phyloP scores from a whole-genome alignment of 768 basidiomycete species.

The Hirschioporus abietinus region DNA sequence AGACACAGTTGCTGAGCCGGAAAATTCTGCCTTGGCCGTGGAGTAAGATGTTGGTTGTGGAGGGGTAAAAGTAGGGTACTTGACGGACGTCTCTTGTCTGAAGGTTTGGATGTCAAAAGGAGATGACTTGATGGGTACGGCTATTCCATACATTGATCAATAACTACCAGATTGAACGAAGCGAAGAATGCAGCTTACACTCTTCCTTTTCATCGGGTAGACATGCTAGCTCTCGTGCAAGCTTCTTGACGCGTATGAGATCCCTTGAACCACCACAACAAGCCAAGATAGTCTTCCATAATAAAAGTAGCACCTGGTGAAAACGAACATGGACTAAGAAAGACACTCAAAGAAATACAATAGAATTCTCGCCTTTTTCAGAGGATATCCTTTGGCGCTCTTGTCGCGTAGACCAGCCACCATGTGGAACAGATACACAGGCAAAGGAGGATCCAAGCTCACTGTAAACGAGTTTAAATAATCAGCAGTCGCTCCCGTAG shows the following conservation, averaged over 20 bases:
- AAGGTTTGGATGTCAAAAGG: constrained; percentile 89
- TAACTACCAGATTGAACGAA: neutral
- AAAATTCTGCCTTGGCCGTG: constrained; percentile 26
- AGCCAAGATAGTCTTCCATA: constrained; percentile 91
- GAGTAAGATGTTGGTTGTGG: constrained; percentile 33
- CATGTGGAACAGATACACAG: constrained; percentile 86
- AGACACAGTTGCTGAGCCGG: constrained; percentile 23
- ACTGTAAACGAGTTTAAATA: constrained; percentile 41
- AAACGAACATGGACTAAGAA: constrained; percentile 13
- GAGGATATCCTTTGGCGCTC: constrained; percentile 91
- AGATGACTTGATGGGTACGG: constrained; percentile 76
- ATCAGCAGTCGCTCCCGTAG: constrained; percentile 2
- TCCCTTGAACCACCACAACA: constrained; percentile 94
- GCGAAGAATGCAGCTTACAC: constrained; percentile 25
- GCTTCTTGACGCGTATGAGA: constrained; percentile 71
- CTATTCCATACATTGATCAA: constrained; percentile 24
- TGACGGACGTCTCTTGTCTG: constrained; percentile 84
- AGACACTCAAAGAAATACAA: constrained; percentile 8
- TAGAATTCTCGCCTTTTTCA: constrained; percentile 77
- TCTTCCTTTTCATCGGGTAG: constrained; percentile 52
- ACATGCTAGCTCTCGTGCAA: constrained; percentile 81
- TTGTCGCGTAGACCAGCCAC: constrained; percentile 90
- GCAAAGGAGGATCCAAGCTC: constrained; percentile 91
- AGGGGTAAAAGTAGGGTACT: constrained; percentile 91
- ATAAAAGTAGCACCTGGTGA: constrained; percentile 75